These are phyloP conservation scores for Circinella minor DNA, from an alignment of 371 early-diverging fungal species.

Conservation along the genomic window DNA sequence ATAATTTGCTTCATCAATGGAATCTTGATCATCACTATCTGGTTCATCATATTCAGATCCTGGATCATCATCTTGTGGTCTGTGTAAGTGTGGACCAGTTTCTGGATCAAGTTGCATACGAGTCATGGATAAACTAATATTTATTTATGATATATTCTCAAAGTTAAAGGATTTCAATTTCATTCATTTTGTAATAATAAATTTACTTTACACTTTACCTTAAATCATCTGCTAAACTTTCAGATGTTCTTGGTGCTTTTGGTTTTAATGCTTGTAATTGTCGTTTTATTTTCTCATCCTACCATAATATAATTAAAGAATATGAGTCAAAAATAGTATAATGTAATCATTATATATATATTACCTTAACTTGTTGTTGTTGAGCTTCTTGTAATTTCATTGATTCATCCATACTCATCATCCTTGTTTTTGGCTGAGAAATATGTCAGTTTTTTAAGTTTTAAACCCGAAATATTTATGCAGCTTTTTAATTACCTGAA, in stretches of 20 bases:
- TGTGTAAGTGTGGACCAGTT: constrained; percentile 20
- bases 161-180: no score
- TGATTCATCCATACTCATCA: constrained; percentile 47
- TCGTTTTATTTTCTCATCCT: constrained; percentile 34
- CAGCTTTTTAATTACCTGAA: neutral
- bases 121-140: constrained; percentile 28
- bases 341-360: neutral
- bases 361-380: constrained; percentile 34
- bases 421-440: constrained; percentile 17
- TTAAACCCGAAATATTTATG: neutral
- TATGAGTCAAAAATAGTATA: neutral
- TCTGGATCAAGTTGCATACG: constrained; percentile 38
- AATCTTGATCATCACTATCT: constrained; percentile 24
- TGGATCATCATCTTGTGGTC: constrained; percentile 40
- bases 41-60: constrained; percentile 21
- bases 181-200: neutral
- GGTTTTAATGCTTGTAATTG: constrained; percentile 27
- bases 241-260: constrained; percentile 13
- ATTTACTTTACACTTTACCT: constrained; percentile 16
- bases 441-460: neutral
- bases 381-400: constrained; percentile 39
- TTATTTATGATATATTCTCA: neutral
- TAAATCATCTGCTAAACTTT: constrained; percentile 43
- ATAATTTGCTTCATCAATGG: constrained; percentile 28
- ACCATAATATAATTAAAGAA: neutral